Evolutionary conservation across 192 early-diverging fungal species (phyloP).

Genomic region (Umbelopsis ramanniana): DNA sequence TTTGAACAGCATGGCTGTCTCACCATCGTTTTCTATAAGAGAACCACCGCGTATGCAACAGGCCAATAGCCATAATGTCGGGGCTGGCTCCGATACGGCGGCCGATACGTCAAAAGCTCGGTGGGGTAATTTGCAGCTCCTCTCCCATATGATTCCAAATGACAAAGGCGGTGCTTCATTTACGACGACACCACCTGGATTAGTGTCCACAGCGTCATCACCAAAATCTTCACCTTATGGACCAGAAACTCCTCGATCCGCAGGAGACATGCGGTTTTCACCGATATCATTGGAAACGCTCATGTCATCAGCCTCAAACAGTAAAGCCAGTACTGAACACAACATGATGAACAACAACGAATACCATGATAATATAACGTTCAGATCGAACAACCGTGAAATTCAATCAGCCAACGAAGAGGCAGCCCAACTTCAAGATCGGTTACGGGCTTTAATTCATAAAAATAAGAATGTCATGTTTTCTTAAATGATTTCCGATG

Average conservation of each 20-base stretch:
- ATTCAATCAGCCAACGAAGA: constrained; percentile 3
- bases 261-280: neutral
- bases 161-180: too few species aligned
- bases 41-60: neutral
- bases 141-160: neutral
- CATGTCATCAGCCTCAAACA: neutral
- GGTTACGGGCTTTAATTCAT: constrained; percentile 6
- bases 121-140: neutral
- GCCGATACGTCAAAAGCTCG: neutral
- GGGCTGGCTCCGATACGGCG: constrained; percentile 13
- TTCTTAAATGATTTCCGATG: neutral
- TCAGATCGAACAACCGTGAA: neutral
- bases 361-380: neutral
- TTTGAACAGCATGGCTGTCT: neutral
- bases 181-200: neutral
- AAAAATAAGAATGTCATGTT: constrained; percentile 14
- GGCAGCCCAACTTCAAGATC: constrained; percentile 14
- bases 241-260: neutral
- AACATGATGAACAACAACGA: neutral
- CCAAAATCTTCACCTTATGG: constrained; percentile 19
- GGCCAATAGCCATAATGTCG: neutral
- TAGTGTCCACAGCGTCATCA: neutral
- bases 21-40: constrained; percentile 8
- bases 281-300: constrained; percentile 8
- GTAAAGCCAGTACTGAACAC: neutral